Conservation (phyloP, 2,329 filamentous ascomycete species). For the Bipolaris victoriae region DNA sequence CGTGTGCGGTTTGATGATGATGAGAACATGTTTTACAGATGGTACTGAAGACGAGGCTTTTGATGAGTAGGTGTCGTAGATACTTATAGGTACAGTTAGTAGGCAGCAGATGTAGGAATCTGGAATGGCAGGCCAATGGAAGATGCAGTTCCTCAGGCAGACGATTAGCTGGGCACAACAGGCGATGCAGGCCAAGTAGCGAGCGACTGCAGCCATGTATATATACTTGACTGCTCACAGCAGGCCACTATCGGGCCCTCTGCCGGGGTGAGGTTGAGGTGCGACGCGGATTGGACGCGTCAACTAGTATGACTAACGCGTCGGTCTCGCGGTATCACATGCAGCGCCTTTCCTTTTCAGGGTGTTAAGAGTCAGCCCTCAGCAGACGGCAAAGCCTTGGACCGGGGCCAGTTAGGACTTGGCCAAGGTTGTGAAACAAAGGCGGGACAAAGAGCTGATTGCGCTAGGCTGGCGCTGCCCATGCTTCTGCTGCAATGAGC, state of each 20-base stretch:
- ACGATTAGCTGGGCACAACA: slow-evolving; percentile 22
- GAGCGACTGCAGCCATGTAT: slow-evolving; percentile 35
- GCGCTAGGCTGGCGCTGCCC: slow-evolving; percentile 17
- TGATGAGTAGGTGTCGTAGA: slow-evolving; percentile 15
- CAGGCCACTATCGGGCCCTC: slow-evolving; percentile 42
- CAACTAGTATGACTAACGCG: slow-evolving; percentile 28
- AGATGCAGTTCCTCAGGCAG: slow-evolving; percentile 41
- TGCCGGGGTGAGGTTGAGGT: slow-evolving; percentile 32
- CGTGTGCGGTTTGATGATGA: slow-evolving; percentile 44
- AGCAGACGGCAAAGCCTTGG: slow-evolving; percentile 25
- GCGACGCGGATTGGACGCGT: slow-evolving; percentile 47
- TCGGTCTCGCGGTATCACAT: slow-evolving; percentile 49
- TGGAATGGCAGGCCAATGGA: slow-evolving; percentile 32
- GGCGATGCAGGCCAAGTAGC: slow-evolving; percentile 35
- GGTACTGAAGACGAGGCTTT: background rate
- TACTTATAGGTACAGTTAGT: slow-evolving; percentile 38
- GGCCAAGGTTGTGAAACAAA: slow-evolving; percentile 42
- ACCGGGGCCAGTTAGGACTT: slow-evolving; percentile 31
- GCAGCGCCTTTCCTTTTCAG: slow-evolving; percentile 27
- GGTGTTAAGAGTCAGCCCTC: slow-evolving; percentile 34
- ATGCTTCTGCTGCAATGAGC: slow-evolving; percentile 1
- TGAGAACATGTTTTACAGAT: slow-evolving; percentile 45
- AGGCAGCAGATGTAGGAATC: slow-evolving; percentile 42
- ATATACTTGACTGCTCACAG: slow-evolving; percentile 43
- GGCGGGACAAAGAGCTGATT: slow-evolving; percentile 31